Conservation (phyloP, 352 stramenopile species). For the Phytopythium chamaehyphon region DNA sequence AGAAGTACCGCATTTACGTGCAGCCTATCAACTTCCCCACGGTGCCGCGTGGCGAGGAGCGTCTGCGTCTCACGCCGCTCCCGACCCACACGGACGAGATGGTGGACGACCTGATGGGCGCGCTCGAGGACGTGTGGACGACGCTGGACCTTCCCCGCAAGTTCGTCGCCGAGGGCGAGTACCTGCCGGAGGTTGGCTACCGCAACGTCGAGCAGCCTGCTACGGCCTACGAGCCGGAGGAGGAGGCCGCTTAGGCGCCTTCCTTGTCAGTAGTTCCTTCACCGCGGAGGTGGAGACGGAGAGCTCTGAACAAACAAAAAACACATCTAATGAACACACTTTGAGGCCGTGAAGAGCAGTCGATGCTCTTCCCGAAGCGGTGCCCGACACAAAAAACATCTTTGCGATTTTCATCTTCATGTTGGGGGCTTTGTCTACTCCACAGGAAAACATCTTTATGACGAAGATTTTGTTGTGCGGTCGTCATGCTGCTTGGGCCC, state of each 20-base stretch:
- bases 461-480: too few species aligned
- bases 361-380: too few species aligned
- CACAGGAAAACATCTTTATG: too few species aligned
- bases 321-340: neutral
- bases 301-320: neutral
- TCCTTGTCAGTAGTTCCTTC: too few species aligned
- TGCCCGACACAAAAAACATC: too few species aligned
- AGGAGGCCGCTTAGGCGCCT: constrained; percentile 2
- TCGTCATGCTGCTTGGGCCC: too few species aligned
- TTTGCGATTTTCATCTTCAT: too few species aligned
- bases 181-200: constrained; percentile 80
- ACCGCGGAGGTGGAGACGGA: neutral
- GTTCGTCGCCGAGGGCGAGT: constrained; percentile 57
- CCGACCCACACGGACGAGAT: constrained; percentile 87
- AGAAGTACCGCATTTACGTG: constrained; percentile 90
- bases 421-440: too few species aligned
- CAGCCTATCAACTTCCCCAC: constrained; percentile 93
- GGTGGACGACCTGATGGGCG: constrained; percentile 80
- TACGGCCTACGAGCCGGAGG: constrained; percentile 1
- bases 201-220: constrained; percentile 37
- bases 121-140: constrained; percentile 85
- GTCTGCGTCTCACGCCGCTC: constrained; percentile 82
- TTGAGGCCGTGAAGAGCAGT: too few species aligned
- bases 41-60: constrained; percentile 85
- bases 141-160: constrained; percentile 73